Evolutionary conservation across 2,329 filamentous ascomycete genomes (phyloP), one percentile per base, ranked within the genome.

Genomic region (Hypoxylon rubiginosum): DNA sequence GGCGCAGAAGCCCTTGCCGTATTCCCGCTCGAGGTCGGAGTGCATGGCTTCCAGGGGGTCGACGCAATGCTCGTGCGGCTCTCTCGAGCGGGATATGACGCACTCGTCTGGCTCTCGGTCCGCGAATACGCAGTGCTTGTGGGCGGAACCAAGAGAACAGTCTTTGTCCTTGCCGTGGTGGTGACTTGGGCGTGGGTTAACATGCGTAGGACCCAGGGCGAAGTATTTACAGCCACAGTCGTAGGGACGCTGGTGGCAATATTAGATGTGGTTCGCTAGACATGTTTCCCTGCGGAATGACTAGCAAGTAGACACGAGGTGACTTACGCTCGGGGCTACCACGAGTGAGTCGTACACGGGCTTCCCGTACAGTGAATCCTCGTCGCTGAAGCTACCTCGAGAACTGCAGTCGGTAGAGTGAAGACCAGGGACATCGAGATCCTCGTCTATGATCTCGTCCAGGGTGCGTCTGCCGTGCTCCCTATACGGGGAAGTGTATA

Each of bases 71-170:
- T 52, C 19, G 41, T 72, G 71, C 7, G 19, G 6, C 15, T 68
- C 56, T 15, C 49, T 15, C 4, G 68, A 64, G 17, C 41, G 10
- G n/a, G 58, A 39, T 5, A 72, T 58, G 13, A 76, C 64, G 48
- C 71, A 74, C n/a, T 64, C 30, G 0, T 48, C 36, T 8, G 69
- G 69, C 15, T 50, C 11, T n/a, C 69, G 64, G 32, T 62, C 62
- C 2, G 72, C 67, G 30, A 71, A 75, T 28, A 75, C 61, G 49
- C 74, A 75, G 46, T 75, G 73, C 6, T 65, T 62, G 46, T 75
- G 73, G 2, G 17, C 21, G 1, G 66, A 65, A 7, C 72, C 71
- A 21, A 71, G 57, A 15, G 62, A 50, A 30, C 73, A 75, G 8
- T 74, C 62, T 5, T 57, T 32, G 32, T 74, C 66, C n/a, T 52